Evolutionary conservation across 768 basidiomycete species (phyloP), one percentile per base, ranked within the genome.

Genomic region (Leccinum longicurvipes): DNA sequence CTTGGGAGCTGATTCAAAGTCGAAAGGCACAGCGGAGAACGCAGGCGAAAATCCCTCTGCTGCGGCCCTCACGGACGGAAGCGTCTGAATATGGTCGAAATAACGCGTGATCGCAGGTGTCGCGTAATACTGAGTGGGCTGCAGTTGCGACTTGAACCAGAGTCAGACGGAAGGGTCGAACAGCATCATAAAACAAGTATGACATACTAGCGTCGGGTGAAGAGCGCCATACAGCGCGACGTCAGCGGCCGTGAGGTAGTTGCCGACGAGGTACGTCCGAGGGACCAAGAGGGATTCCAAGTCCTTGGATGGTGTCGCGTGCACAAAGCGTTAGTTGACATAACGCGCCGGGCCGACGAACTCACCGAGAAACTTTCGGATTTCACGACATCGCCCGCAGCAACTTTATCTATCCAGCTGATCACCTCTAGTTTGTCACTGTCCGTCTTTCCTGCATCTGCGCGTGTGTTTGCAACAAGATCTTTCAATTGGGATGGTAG

Each of bases 31-130:
- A 5, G 77, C 57, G 14, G 78, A 72, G 63, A 86, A 87, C 4
- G 80, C 76, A 28, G 82, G 77, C 1, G 79, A 72, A 27, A 81
- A 73, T 1, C 77, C 66, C 44, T 77, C 75, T 6, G 85, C 82
- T 3, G 83, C 79, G 45, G 77, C 74, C 24, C 82, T 78, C 39
- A 97, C 84, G 15, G 80, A 70, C 6, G 86, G 77, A 21, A 77
- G 77, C 46, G 83, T 79, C 74, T 98, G 96, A 56, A 99, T 82
- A 73, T 98, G 93, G 73, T 95, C 89, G 68, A 98, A 96, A 79
- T 96, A 98, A 45, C 97, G 90, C 41, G 90, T 90, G 36, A 98
- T 71, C 21, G 91, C 81, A 6, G 96, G 93, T 53, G 85, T 81
- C 17, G 85, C 74, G 68, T 91, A 87, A 76, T 91, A 88, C 67